Percentiles rank a stretch among this genome's conserved stretches.
Conservation (phyloP, 805 yeast species). For the Blastobotrys chiropterorum region DNA sequence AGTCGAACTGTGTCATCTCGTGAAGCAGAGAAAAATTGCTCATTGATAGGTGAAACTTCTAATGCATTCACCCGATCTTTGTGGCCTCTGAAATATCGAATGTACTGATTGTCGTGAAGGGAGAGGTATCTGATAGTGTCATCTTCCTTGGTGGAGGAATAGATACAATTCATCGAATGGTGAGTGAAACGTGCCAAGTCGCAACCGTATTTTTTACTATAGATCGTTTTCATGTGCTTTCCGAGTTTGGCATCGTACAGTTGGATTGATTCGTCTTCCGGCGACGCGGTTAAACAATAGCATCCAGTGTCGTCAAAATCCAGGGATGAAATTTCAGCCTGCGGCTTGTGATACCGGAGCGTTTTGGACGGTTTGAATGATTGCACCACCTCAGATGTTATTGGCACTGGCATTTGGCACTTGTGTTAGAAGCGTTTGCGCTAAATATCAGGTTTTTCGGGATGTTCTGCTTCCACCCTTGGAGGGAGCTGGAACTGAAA, state of each 20-base stretch:
- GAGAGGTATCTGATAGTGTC: constrained; percentile 62
- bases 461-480: too few relatives aligned
- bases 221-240: constrained; percentile 50
- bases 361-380: constrained; percentile 41
- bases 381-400: constrained; percentile 11
- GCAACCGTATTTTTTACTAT: constrained; percentile 87
- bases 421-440: too few relatives aligned
- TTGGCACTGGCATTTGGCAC: neutral
- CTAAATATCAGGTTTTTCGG: too few relatives aligned
- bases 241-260: constrained; percentile 73
- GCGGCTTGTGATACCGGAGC: constrained; percentile 38
- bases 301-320: constrained; percentile 84
- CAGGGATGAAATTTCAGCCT: constrained; percentile 31
- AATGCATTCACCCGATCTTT: constrained; percentile 65
- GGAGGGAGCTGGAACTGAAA: too few relatives aligned
- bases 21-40: constrained; percentile 59
- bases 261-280: constrained; percentile 80
- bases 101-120: constrained; percentile 67
- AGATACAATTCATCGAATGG: constrained; percentile 61
- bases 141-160: constrained; percentile 78
- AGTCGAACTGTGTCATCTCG: constrained; percentile 72
- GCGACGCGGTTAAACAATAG: constrained; percentile 69
- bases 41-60: constrained; percentile 66
- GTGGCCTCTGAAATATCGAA: constrained; percentile 87
- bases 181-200: constrained; percentile 82